Evolutionary conservation across 169 alveolate genomes (phyloP).

Genomic region (Cryptosporidium tyzzeri): DNA sequence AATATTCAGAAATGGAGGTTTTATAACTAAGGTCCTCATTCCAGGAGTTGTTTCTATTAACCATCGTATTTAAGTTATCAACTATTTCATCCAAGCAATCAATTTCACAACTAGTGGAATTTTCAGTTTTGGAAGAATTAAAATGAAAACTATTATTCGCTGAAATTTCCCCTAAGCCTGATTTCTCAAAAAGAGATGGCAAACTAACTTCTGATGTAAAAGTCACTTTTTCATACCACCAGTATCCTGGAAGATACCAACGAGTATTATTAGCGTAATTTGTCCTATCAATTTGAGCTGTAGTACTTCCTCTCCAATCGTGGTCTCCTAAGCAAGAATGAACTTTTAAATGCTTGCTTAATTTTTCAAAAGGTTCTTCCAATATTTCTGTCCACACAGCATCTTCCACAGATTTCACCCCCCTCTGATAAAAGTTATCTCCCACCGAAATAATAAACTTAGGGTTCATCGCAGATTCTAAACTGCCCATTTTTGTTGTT

Average conservation of each 20-base stretch:
- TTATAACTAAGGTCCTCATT: slow-evolving; percentile 20
- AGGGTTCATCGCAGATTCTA: slow-evolving; percentile 20
- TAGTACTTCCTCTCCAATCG: slow-evolving; percentile 63
- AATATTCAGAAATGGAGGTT: slow-evolving; percentile 35
- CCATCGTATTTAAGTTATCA: slow-evolving; percentile 13
- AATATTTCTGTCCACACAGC: slow-evolving; percentile 19
- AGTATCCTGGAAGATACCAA: slow-evolving; percentile 72
- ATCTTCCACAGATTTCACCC: slow-evolving; percentile 53
- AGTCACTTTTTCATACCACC: slow-evolving; percentile 57
- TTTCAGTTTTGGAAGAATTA: neutral
- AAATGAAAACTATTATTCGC: neutral
- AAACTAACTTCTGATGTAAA: slow-evolving; percentile 11
- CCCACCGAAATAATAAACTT: slow-evolving; percentile 51
- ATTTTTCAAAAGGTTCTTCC: slow-evolving; percentile 44
- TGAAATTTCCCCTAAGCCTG: neutral
- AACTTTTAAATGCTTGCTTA: slow-evolving; percentile 1
- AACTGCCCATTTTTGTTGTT: slow-evolving; percentile 10
- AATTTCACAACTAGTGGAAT: neutral
- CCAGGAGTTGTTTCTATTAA: slow-evolving; percentile 18
- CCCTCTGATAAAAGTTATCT: slow-evolving; percentile 57
- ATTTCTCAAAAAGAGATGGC: slow-evolving; percentile 9
- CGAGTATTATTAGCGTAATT: slow-evolving; percentile 11
- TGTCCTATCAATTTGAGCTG: slow-evolving; percentile 46
- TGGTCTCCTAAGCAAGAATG: slow-evolving; percentile 74
- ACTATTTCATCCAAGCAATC: slow-evolving; percentile 24